Evolutionary conservation across 2,329 filamentous ascomycete species (phyloP).

Genomic region (Cladosporium phlei): DNA sequence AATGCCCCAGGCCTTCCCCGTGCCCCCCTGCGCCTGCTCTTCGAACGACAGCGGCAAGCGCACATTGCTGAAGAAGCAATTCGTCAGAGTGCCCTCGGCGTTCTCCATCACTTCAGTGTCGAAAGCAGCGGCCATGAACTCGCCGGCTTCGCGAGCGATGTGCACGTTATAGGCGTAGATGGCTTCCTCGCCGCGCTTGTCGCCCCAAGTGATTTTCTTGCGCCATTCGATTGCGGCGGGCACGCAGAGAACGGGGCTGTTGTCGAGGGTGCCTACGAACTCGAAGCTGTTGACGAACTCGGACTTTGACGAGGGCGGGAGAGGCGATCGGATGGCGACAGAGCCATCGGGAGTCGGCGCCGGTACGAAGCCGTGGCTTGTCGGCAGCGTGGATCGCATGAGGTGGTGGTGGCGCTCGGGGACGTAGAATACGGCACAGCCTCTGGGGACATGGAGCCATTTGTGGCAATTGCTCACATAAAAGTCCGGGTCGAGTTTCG

Average conservation of each 20-base stretch:
- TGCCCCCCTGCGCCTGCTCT: conserved; percentile 28
- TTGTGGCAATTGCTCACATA: conserved; percentile 85
- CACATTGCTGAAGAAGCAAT: conserved; percentile 69
- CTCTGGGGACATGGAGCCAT: conserved; percentile 78
- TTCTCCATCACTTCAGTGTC: conserved; percentile 72
- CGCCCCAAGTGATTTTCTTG: conserved; percentile 32
- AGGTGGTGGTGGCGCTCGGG: conserved; percentile 69
- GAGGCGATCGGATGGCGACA: conserved; percentile 30
- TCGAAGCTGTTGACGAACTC: conserved; percentile 68
- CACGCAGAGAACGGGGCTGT: conserved; percentile 65
- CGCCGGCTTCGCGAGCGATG: conserved; percentile 61
- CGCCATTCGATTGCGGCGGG: conserved; percentile 69
- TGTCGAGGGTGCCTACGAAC: conserved; percentile 72
- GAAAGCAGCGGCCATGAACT: conserved; percentile 56
- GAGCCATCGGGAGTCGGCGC: conserved; percentile 15
- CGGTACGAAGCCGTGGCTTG: conserved; percentile 71
- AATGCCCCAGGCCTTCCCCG: conserved; percentile 34
- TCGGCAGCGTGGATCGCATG: conserved; percentile 70
- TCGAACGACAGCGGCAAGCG: conserved; percentile 58
- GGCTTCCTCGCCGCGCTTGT: conserved; percentile 55
- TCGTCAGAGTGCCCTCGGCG: conserved; percentile 53
- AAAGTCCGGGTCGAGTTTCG: conserved; percentile 70
- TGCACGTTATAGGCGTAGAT: conserved; percentile 61
- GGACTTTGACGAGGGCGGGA: conserved; percentile 47
- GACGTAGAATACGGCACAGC: conserved; percentile 76